Percentiles rank a stretch among this genome's conserved stretches.
Conservation (phyloP, 2,329 filamentous ascomycete species). For the Ophiostoma triangulosporum region DNA sequence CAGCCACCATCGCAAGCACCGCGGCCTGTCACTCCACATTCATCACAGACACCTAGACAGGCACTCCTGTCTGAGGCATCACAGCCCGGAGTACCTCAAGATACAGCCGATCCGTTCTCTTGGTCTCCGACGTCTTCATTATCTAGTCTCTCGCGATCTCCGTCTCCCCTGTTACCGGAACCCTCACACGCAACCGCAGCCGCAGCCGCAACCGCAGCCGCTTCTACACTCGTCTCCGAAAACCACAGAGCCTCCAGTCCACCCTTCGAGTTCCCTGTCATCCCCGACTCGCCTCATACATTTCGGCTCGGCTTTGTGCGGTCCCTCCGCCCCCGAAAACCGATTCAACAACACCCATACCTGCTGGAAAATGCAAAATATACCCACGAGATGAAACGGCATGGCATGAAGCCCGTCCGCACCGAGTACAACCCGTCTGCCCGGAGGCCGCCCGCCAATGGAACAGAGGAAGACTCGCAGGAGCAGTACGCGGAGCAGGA, state of each 20-base stretch:
- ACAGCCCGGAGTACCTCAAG: not conserved
- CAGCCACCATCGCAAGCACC: not conserved
- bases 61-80: not conserved
- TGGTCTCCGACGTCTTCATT: constrained; percentile 9
- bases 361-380: constrained; percentile 42
- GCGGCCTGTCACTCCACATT: no score
- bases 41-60: not conserved
- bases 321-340: constrained; percentile 44
- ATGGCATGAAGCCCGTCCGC: constrained; percentile 39
- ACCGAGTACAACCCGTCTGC: constrained; percentile 21
- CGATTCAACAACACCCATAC: constrained; percentile 48
- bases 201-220: not conserved
- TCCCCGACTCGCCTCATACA: constrained; percentile 14
- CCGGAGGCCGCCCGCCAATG: not conserved
- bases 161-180: not conserved
- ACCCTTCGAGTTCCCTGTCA: not conserved
- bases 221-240: not conserved
- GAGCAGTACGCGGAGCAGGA: constrained; percentile 36
- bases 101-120: not conserved
- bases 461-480: constrained; percentile 29
- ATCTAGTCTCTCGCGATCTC: constrained; percentile 5
- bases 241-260: not conserved
- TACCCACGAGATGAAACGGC: constrained; percentile 36
- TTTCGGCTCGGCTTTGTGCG: constrained; percentile 25
- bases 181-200: not conserved